phyloP scores from a whole-genome alignment of 2,329 filamentous ascomycete species.

The Aspergillus neotritici region DNA sequence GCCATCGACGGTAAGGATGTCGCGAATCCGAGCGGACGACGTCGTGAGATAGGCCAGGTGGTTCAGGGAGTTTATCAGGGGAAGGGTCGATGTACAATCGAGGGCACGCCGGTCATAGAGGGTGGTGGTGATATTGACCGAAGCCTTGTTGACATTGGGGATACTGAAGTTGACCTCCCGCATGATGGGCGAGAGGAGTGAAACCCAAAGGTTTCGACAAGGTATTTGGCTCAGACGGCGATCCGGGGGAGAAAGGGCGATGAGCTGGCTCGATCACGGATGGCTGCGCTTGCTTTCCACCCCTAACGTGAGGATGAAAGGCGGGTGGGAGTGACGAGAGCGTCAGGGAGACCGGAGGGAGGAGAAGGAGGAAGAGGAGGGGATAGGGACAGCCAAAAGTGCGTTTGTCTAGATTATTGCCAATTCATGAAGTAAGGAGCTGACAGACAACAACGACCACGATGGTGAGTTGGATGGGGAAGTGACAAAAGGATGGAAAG shows the following conservation, averaged over 20 bases:
- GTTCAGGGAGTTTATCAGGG: conserved; percentile 97
- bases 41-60: conserved; percentile 98
- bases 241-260: not conserved
- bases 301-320: conserved; percentile 14
- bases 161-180: conserved; percentile 99
- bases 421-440: conserved; percentile 9
- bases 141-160: conserved; percentile 98
- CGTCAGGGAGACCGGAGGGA: conserved; percentile 1
- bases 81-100: conserved; percentile 95
- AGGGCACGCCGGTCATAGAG: conserved; percentile 95
- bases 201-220: not conserved
- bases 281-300: conserved; percentile 8
- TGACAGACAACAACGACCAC: not conserved
- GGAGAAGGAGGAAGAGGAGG: conserved; percentile 2
- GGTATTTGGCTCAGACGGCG: conserved; percentile 1
- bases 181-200: conserved; percentile 58
- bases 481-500: conserved; percentile 6
- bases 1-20: conserved; percentile 97
- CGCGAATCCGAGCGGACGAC: conserved; percentile 91
- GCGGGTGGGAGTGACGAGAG: conserved; percentile 3
- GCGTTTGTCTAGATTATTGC: conserved; percentile 7
- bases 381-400: conserved; percentile 1
- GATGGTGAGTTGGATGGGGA: conserved; percentile 4
- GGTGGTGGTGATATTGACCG: conserved; percentile 95
- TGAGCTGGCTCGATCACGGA: conserved; percentile 3